Evolutionary conservation across 2,329 filamentous ascomycete genomes (phyloP).

Genomic region (Stemphylium vesicarium): DNA sequence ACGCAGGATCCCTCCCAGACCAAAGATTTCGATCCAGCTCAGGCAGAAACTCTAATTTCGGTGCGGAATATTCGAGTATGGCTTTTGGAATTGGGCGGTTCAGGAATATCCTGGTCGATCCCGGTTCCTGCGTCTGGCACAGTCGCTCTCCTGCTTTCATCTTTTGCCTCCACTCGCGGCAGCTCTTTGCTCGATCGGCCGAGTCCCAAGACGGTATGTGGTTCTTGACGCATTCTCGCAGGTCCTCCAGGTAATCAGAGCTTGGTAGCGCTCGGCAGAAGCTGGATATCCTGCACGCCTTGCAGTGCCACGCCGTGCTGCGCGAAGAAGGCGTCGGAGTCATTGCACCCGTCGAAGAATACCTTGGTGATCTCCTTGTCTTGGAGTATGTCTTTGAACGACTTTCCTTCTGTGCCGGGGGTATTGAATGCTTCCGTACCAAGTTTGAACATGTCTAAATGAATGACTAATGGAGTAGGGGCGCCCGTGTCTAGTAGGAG

Average conservation of each 20-base stretch:
- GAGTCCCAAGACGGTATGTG: not conserved
- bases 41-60: too few relatives aligned
- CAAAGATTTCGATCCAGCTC: too few relatives aligned
- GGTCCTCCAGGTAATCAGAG: too few relatives aligned
- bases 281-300: conserved; percentile 9
- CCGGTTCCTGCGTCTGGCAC: too few relatives aligned
- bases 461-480: not conserved
- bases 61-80: too few relatives aligned
- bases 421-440: conserved; percentile 34
- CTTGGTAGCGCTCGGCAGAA: conserved; percentile 9
- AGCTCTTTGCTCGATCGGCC: not conserved
- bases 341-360: conserved; percentile 40
- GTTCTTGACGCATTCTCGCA: not conserved
- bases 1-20: too few relatives aligned
- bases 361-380: conserved; percentile 29
- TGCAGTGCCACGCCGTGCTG: conserved; percentile 15
- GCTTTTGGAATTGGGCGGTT: too few relatives aligned
- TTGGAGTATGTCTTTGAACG: conserved; percentile 26
- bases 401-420: not conserved
- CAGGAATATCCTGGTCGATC: too few relatives aligned
- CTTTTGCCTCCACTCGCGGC: too few relatives aligned
- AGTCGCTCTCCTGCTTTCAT: too few relatives aligned
- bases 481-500: not conserved
- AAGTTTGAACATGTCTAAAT: conserved; percentile 29
- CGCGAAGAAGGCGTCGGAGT: conserved; percentile 33